Evolutionary conservation across 2,329 filamentous ascomycete species (phyloP), one percentile per base, ranked within the genome.

Genomic region (Dactylellina parvicollis): DNA sequence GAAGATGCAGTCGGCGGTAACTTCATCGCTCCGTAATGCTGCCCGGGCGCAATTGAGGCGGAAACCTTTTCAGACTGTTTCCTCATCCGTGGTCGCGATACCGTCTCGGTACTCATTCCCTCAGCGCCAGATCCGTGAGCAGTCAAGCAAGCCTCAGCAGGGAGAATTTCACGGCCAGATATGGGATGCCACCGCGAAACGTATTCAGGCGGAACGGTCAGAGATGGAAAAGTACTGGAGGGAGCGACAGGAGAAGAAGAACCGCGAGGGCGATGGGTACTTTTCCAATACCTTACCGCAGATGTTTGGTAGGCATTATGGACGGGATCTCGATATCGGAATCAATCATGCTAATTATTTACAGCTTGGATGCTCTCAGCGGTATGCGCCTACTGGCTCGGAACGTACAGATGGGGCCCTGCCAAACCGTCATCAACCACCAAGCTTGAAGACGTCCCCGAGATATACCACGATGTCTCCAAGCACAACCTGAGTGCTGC

Each of bases 401-500:
- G 88, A 70, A 85, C 84, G 18, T 83, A 84, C 76, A 76, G 76
- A 24, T 84, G 83, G 77, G 84, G 82, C 55, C 83, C 85, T 16
- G 79, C 82, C 22, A 83, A 85, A 32, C 81, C 84, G 9, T 79
- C 80, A 32, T 90, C 88, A 76, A 90, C 88, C 9, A 80, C 87
- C 1, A 86, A 88, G 24, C 83, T 90, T 5, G 79, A 80, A 72
- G 82, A 84, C 56, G 82, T 84, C 9, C 82, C 77, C 26, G 79
- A 84, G n/a, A 85, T 85, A 8, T 81, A 81, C 76, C 86, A 89
- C 80, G 86, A 88, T 77, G 83, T 83, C 60, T 85, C 85, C 75
- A 84, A 86, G 69, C 83, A 86, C 76, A 89, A 90, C 78, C 85
- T 90, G 77, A 86, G 89, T 81, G 87, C 88, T 24, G 87, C 88